phyloP scores from a whole-genome alignment of 2,329 filamentous ascomycete species.

The Alternaria longipes region DNA sequence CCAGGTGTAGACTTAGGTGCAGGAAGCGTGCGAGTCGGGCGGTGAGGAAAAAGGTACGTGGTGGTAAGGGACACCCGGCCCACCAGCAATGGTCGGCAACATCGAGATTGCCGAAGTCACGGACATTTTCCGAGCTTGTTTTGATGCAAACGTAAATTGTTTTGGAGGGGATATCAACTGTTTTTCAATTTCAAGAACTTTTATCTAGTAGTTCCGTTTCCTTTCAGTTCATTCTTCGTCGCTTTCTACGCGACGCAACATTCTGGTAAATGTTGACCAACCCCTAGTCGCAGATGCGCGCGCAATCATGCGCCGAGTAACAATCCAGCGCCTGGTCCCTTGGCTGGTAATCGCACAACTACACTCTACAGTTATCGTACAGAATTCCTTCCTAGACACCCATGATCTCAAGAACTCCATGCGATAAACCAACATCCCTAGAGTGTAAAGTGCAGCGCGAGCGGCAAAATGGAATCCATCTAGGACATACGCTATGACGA shows the following conservation, averaged over 20 bases:
- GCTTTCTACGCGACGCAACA: slow-evolving; percentile 16
- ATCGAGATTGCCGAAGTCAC: slow-evolving; percentile 5
- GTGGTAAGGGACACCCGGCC: slow-evolving; percentile 22
- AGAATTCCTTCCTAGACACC: slow-evolving; percentile 38
- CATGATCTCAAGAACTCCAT: slow-evolving; percentile 41
- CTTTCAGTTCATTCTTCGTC: slow-evolving; percentile 20
- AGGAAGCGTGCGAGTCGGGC: slow-evolving; percentile 13
- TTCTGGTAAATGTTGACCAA: slow-evolving; percentile 21
- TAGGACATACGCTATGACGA: slow-evolving; percentile 37
- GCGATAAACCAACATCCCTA: slow-evolving; percentile 37
- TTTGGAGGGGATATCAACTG: slow-evolving; percentile 32
- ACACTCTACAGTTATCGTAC: slow-evolving; percentile 42
- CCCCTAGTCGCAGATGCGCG: slow-evolving; percentile 10
- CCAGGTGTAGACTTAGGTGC: slow-evolving; percentile 22
- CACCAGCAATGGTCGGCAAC: slow-evolving; percentile 5
- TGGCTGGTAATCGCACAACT: slow-evolving; percentile 29
- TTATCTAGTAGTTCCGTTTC: slow-evolving; percentile 33
- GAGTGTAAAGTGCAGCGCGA: slow-evolving; percentile 43
- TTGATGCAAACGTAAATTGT: not conserved
- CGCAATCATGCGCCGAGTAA: slow-evolving; percentile 34
- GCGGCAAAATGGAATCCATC: slow-evolving; percentile 40
- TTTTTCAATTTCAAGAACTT: slow-evolving; percentile 46
- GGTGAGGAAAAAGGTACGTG: slow-evolving; percentile 25
- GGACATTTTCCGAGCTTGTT: not conserved
- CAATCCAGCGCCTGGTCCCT: slow-evolving; percentile 40